These are phyloP conservation scores for Xylariaceae sp. DNA, from an alignment of 2,329 filamentous ascomycete species.

Conservation along the genomic window DNA sequence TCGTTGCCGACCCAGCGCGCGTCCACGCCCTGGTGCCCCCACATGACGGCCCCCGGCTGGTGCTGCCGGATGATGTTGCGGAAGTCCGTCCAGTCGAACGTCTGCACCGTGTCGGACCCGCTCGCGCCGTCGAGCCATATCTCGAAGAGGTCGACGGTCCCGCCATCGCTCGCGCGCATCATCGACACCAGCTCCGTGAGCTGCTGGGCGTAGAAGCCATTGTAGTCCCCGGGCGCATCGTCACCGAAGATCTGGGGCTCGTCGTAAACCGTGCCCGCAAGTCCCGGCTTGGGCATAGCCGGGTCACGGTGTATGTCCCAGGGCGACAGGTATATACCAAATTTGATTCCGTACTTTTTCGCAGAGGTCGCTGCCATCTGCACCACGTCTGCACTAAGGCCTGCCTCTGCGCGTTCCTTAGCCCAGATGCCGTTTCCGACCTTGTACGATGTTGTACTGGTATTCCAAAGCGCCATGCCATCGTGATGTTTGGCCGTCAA, in stretches of 20 bases:
- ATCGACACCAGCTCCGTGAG: constrained; percentile 23
- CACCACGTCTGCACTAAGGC: constrained; percentile 27
- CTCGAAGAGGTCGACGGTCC: constrained; percentile 21
- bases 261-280: constrained; percentile 27
- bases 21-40: constrained; percentile 27
- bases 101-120: constrained; percentile 25
- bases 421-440: constrained; percentile 29
- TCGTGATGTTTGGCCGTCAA: constrained; percentile 34
- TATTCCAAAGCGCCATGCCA: constrained; percentile 32
- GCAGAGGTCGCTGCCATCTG: constrained; percentile 28
- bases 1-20: constrained; percentile 30
- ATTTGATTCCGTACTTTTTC: constrained; percentile 28
- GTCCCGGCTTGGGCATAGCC: constrained; percentile 28
- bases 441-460: constrained; percentile 29
- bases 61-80: constrained; percentile 25
- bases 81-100: constrained; percentile 26
- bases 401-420: constrained; percentile 18
- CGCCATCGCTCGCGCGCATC: constrained; percentile 11
- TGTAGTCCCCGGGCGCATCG: constrained; percentile 26
- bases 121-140: constrained; percentile 30
- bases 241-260: constrained; percentile 32
- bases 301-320: constrained; percentile 34
- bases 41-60: constrained; percentile 25
- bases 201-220: constrained; percentile 26
- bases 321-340: constrained; percentile 31